Evolutionary conservation across 2,329 filamentous ascomycete species (phyloP), one percentile per base, ranked within the genome.

Genomic region (Ascochyta pisi): DNA sequence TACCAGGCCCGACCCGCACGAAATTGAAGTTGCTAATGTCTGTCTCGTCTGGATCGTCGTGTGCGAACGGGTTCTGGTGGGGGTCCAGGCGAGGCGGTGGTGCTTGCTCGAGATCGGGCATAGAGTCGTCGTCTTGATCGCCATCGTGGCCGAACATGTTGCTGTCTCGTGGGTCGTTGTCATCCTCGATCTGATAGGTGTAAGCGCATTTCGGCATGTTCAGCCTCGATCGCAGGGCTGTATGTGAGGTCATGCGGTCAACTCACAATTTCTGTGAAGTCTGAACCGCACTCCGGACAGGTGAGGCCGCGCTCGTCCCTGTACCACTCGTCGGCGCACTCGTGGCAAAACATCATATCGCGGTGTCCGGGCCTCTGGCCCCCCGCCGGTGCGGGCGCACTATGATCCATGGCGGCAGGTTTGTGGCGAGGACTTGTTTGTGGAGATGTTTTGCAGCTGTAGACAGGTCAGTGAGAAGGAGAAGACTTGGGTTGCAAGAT

Each of bases 341-440:
- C 79, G 76, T 98, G 92, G 76, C 95, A 99, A 75, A 84, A 96
- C 50, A 97, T 88, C 62, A 94, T 85, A 71, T 96, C 90, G 60
- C 73, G 71, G 49, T 66, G 68, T 35, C 57, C 67, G n/a, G 70
- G 55, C 46, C 56, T 58, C 45, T 60, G 61, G 38, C 42, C 48
- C 47, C 47, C 53, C 53, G 47, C 47, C 44, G 47, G 10, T 24
- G 38, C 22, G 34, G 47, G 53, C 48, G 48, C 47, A 40, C 52
- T 45, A 46, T 19, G 41, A 13, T 52, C 49, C 53, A 73, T 74
- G 47, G 47, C 57, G 40, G 61, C 42, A 54, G 34, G 47, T 23
- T 50, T 57, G 34, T 22, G 35, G 37, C 34, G 38, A 16, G 23
- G 23, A 10, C 39, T 49, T 53, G 52, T 42, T 39, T 26, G 31